Conservation (phyloP, 2,329 filamentous ascomycete genomes). For the Microsporum audouinii region DNA sequence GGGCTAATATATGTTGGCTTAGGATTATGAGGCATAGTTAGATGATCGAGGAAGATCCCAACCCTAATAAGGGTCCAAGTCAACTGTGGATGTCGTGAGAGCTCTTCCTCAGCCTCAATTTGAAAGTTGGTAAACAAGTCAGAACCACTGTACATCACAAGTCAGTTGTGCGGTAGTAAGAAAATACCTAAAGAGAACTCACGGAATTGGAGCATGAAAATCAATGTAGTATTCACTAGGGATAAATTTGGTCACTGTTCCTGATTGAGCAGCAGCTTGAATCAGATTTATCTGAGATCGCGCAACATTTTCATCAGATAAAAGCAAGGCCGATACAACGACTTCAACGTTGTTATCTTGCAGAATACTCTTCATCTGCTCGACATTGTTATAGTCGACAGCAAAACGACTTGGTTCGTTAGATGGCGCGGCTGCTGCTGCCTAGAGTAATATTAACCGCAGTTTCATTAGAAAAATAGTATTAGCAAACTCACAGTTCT, state of each 20-base stretch:
- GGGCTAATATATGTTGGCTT: slow-evolving; percentile 1
- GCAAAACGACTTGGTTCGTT: neutral
- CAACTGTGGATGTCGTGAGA: neutral
- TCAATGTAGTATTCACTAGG: slow-evolving; percentile 4
- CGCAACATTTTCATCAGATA: neutral
- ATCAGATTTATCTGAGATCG: slow-evolving; percentile 1
- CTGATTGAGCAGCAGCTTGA: neutral
- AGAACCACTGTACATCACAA: neutral
- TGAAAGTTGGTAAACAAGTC: slow-evolving; percentile 2
- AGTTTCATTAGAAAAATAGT: neutral
- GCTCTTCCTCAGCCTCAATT: slow-evolving; percentile 1
- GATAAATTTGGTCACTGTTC: neutral
- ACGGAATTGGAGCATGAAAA: slow-evolving; percentile 3
- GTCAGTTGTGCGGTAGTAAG: neutral
- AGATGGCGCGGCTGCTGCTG: neutral
- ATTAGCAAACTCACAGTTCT: neutral
- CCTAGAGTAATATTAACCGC: neutral
- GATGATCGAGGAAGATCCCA: slow-evolving; percentile 1
- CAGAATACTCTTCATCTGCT: neutral
- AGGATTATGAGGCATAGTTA: neutral
- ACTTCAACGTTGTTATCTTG: slow-evolving; percentile 3
- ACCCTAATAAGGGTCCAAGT: slow-evolving; percentile 1
- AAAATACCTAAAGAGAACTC: neutral
- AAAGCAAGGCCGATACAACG: neutral
- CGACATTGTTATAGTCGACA: neutral